These are phyloP conservation scores for Uronychia binucleata DNA, from an alignment of 73 alveolate species.

Conservation along the genomic window DNA sequence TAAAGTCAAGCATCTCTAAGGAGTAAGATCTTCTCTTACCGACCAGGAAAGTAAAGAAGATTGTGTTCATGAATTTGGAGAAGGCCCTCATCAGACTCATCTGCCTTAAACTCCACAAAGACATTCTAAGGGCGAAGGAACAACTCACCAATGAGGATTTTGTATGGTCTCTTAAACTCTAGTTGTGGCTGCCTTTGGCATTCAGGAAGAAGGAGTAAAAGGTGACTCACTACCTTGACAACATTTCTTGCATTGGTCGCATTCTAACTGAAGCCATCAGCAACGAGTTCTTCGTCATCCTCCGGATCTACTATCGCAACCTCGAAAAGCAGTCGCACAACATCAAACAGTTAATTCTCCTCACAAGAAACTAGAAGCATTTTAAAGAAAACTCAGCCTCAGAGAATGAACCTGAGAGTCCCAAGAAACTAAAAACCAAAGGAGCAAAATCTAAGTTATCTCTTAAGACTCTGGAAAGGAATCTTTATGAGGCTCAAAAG, in stretches of 20 bases:
- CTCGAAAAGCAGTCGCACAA: background rate
- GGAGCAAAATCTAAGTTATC: too few relatives aligned
- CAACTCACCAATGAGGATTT: background rate
- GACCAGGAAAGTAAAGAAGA: background rate
- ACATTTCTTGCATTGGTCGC: background rate
- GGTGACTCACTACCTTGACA: background rate
- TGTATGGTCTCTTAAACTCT: background rate
- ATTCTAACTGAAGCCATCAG: background rate
- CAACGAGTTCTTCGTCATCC: background rate
- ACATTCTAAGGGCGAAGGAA: background rate
- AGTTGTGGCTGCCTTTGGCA: background rate
- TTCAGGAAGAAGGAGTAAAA: background rate
- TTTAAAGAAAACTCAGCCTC: too few relatives aligned
- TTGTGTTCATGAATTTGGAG: background rate
- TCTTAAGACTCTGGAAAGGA: too few relatives aligned
- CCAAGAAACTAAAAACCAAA: too few relatives aligned
- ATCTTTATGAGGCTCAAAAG: background rate
- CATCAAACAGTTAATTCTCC: too few relatives aligned
- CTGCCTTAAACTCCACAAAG: background rate
- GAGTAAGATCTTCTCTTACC: background rate
- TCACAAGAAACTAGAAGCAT: too few relatives aligned
- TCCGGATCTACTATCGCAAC: background rate
- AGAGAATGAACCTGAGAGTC: too few relatives aligned
- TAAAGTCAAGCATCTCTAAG: background rate
- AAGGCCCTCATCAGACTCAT: background rate